These are phyloP conservation scores for Chrysoporthe austroafricana DNA, from an alignment of 2,329 filamentous ascomycete species.

Conservation along the genomic window DNA sequence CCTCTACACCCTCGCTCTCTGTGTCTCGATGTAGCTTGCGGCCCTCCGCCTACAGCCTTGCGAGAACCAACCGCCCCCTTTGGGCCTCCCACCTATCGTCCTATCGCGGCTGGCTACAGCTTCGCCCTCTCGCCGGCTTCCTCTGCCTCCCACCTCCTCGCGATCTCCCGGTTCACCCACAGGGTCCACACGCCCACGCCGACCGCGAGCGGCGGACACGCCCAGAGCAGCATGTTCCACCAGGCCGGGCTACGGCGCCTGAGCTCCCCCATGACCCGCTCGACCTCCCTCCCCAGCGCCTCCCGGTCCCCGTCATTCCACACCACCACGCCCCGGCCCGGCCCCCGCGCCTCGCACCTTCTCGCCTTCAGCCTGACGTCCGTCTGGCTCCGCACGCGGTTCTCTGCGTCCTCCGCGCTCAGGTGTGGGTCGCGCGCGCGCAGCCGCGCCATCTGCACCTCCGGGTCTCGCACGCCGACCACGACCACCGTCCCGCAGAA, in stretches of 20 bases:
- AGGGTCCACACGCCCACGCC: conserved; percentile 71
- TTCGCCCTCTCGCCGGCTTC: conserved; percentile 52
- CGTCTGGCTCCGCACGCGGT: conserved; percentile 83
- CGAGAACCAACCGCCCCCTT: background rate
- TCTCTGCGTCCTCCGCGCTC: conserved; percentile 82
- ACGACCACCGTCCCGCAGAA: conserved; percentile 87
- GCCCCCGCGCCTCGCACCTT: conserved; percentile 68
- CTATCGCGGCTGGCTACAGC: conserved; percentile 37
- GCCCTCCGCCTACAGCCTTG: no score
- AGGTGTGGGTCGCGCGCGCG: conserved; percentile 77
- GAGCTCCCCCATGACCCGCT: conserved; percentile 66
- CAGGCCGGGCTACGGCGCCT: conserved; percentile 69
- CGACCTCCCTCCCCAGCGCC: conserved; percentile 70
- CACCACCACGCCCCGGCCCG: conserved; percentile 74
- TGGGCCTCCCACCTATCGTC: background rate
- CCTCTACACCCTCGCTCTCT: no score
- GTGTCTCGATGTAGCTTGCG: no score
- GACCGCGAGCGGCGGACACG: conserved; percentile 76
- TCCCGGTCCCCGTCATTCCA: conserved; percentile 85
- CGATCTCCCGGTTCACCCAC: conserved; percentile 71
- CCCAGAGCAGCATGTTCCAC: conserved; percentile 77
- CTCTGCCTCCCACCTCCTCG: conserved; percentile 69
- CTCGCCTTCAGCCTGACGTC: conserved; percentile 84
- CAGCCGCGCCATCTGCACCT: conserved; percentile 80
- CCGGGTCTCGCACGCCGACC: conserved; percentile 80